A percentile compares a stretch with the other conserved stretches of the same genome.
Conservation (phyloP, 768 basidiomycete species). For the Glaciozyma martinii region DNA sequence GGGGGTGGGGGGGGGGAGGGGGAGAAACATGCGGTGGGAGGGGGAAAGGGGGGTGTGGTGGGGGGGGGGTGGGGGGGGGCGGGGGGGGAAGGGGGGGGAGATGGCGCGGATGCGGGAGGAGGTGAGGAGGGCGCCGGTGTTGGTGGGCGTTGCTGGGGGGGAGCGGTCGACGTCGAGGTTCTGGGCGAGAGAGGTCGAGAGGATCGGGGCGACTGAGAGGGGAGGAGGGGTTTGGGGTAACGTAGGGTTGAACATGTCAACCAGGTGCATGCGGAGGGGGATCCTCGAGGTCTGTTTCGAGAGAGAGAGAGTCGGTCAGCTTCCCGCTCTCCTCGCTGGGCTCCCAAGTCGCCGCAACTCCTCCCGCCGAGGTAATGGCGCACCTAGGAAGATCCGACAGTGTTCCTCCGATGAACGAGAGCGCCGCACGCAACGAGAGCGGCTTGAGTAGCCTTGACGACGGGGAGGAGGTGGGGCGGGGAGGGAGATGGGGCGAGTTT, state of each 20-base stretch:
- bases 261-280: background rate
- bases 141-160: background rate
- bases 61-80: slow-evolving; percentile 15
- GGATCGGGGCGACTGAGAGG: background rate
- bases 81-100: slow-evolving; percentile 11
- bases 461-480: too few species aligned
- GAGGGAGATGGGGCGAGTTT: too few species aligned
- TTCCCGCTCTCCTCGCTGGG: too few species aligned
- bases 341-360: too few species aligned
- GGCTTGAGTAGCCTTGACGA: too few species aligned
- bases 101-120: slow-evolving; percentile 6
- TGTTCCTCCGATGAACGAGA: too few species aligned
- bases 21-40: background rate
- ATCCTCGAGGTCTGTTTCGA: too few species aligned
- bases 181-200: background rate
- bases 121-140: background rate
- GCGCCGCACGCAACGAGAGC: too few species aligned
- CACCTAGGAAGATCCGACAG: too few species aligned
- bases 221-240: background rate
- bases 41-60: background rate
- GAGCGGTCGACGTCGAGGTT: background rate
- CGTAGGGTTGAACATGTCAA: background rate
- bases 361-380: too few species aligned
- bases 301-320: too few species aligned
- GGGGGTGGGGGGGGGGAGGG: slow-evolving; percentile 24